Conservation (phyloP, 2,329 filamentous ascomycete species). For the Neofusicoccum umdonicola region DNA sequence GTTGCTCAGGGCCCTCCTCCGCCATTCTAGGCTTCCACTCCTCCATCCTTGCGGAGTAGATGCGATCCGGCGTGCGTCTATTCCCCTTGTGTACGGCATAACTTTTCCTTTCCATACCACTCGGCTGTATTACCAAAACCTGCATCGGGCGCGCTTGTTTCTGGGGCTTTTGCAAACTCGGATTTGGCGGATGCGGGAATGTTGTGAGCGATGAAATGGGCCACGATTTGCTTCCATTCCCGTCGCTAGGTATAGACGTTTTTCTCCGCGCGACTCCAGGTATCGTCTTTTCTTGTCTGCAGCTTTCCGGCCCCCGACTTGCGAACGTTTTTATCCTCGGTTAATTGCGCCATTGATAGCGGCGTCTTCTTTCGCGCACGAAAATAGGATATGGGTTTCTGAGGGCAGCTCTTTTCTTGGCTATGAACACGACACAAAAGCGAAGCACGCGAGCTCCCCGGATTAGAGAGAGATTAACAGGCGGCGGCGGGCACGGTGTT, state of each 20-base stretch:
- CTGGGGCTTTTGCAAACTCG: neutral
- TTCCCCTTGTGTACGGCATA: conserved; percentile 8
- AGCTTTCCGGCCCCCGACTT: neutral
- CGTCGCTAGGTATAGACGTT: conserved; percentile 9
- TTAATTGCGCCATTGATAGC: conserved; percentile 4
- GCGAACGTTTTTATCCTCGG: neutral
- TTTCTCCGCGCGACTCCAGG: conserved; percentile 1
- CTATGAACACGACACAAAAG: conserved; percentile 2
- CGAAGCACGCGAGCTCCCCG: conserved; percentile 1
- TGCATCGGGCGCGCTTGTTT: conserved; percentile 16
- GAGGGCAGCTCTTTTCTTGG: conserved; percentile 6
- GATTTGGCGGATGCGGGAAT: conserved; percentile 14
- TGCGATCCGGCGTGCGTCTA: neutral
- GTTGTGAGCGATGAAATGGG: conserved; percentile 12
- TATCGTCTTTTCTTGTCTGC: conserved; percentile 1
- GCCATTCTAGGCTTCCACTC: conserved; percentile 37
- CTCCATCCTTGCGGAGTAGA: neutral
- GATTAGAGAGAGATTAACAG: conserved; percentile 7
- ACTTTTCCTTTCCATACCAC: conserved; percentile 5
- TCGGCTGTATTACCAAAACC: conserved; percentile 16
- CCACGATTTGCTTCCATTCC: neutral
- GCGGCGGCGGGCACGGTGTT: conserved; percentile 7
- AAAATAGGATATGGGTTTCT: neutral
- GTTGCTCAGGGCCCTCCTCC: conserved; percentile 32
- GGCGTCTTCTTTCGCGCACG: neutral